Percentiles rank a stretch among this genome's conserved stretches.
phyloP scores from a whole-genome alignment of 2,329 filamentous ascomycete species.

The Colletotrichum acutatum region DNA sequence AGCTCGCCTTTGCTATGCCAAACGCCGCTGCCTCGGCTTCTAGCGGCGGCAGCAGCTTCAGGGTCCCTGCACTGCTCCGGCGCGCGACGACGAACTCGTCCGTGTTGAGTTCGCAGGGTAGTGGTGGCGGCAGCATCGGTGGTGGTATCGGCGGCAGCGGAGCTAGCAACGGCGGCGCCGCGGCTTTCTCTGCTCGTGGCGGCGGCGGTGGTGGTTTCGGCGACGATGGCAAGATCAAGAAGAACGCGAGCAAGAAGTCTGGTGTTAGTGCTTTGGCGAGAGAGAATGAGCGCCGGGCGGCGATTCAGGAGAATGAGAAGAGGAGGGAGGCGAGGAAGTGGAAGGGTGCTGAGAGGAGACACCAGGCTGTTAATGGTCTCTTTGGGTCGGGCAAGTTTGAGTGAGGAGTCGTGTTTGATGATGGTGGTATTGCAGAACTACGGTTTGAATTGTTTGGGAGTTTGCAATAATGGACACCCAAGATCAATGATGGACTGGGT shows the following conservation, averaged over 20 bases:
- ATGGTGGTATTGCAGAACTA: neutral
- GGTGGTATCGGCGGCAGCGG: neutral
- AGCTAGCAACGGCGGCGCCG: constrained; percentile 18
- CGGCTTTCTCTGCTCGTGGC: constrained; percentile 14
- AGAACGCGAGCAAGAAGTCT: constrained; percentile 68
- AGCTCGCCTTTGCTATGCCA: constrained; percentile 65
- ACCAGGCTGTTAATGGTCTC: constrained; percentile 67
- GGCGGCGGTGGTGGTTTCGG: constrained; percentile 43
- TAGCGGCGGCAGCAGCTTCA: constrained; percentile 62
- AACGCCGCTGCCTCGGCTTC: constrained; percentile 49
- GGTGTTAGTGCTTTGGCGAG: constrained; percentile 71
- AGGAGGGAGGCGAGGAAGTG: constrained; percentile 68
- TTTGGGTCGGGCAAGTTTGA: constrained; percentile 68
- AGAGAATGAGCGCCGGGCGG: constrained; percentile 66
- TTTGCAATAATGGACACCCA: neutral
- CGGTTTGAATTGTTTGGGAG: neutral
- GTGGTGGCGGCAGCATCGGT: neutral
- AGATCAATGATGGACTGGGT: neutral
- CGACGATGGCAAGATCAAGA: constrained; percentile 67
- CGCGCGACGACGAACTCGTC: constrained; percentile 77
- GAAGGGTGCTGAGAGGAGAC: constrained; percentile 66
- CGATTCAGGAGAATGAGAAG: constrained; percentile 66
- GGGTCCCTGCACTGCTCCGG: constrained; percentile 76
- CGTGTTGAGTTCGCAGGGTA: constrained; percentile 48
- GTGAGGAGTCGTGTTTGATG: constrained; percentile 37